A percentile compares a stretch with the other conserved stretches of the same genome.
Evolutionary conservation across 2,329 filamentous ascomycete species (phyloP).

Genomic region (Cryphonectria nitschkei): DNA sequence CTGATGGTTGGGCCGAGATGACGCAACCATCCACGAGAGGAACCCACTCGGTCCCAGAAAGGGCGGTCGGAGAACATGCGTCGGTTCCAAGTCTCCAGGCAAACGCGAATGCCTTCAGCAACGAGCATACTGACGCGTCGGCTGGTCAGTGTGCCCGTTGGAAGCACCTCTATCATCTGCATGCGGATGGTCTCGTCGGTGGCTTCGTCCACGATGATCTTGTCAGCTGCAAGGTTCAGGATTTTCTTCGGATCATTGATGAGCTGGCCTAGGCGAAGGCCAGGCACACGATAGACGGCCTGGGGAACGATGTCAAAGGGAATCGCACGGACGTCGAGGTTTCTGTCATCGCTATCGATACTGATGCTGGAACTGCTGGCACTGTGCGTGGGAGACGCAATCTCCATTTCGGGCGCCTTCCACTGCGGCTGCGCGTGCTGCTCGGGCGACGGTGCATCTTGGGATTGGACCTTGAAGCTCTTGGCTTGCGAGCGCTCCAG

Average conservation of each 20-base stretch:
- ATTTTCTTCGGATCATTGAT: background rate
- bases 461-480: background rate
- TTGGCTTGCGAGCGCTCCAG: background rate
- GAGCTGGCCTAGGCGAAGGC: conserved; percentile 6
- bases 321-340: background rate
- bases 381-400: background rate
- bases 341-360: background rate
- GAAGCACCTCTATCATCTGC: conserved; percentile 10
- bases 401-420: background rate
- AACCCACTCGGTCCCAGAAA: conserved; percentile 15
- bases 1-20: conserved; percentile 1
- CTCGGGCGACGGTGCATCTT: background rate
- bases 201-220: conserved; percentile 8
- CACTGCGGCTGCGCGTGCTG: background rate
- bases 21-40: background rate
- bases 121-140: background rate
- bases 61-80: background rate
- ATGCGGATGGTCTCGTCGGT: conserved; percentile 2
- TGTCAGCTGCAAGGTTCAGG: background rate
- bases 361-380: background rate
- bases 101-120: background rate
- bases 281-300: background rate
- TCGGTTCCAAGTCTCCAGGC: background rate
- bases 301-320: background rate
- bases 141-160: background rate